Evolutionary conservation across 2,329 filamentous ascomycete genomes (phyloP).

Genomic region (Alternaria novae-zelandiae): DNA sequence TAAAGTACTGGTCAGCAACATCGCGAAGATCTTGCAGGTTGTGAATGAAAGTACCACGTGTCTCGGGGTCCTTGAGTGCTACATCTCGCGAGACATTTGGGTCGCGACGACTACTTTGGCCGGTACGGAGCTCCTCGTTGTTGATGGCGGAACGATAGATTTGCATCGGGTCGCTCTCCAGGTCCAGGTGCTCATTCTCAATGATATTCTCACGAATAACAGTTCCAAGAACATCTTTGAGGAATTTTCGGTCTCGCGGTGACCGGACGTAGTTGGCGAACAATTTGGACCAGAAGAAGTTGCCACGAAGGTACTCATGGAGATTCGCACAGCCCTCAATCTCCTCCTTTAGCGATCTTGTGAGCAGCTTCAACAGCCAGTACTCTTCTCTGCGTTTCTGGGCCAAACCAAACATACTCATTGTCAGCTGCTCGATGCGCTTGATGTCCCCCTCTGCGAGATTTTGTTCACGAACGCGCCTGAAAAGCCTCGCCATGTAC

Average conservation of each 20-base stretch:
- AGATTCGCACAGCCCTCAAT: constrained; percentile 74
- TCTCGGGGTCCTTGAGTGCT: constrained; percentile 95
- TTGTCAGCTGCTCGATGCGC: constrained; percentile 88
- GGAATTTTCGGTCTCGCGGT: constrained; percentile 88
- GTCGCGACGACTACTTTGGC: constrained; percentile 78
- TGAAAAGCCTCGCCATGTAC: constrained; percentile 89
- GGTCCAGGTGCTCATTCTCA: constrained; percentile 85
- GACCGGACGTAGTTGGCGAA: constrained; percentile 88
- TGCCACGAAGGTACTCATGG: constrained; percentile 86
- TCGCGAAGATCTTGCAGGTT: constrained; percentile 93
- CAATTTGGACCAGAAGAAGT: constrained; percentile 91
- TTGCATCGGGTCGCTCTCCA: constrained; percentile 96
- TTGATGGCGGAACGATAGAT: constrained; percentile 96
- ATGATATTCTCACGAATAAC: constrained; percentile 91
- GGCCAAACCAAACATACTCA: constrained; percentile 96
- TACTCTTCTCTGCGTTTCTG: constrained; percentile 98
- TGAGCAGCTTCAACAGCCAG: constrained; percentile 88
- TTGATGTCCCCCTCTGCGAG: constrained; percentile 92
- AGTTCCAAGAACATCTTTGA: constrained; percentile 83
- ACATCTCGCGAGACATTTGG: constrained; percentile 88
- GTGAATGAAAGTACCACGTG: constrained; percentile 88
- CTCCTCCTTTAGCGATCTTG: constrained; percentile 83
- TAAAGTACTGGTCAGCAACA: constrained; percentile 89
- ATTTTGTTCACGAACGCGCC: constrained; percentile 79
- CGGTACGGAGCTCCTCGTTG: constrained; percentile 94